These are phyloP conservation scores for Dipteronia sinensis DNA, from an alignment of 345 rosid genomes.

Conservation along the genomic window DNA sequence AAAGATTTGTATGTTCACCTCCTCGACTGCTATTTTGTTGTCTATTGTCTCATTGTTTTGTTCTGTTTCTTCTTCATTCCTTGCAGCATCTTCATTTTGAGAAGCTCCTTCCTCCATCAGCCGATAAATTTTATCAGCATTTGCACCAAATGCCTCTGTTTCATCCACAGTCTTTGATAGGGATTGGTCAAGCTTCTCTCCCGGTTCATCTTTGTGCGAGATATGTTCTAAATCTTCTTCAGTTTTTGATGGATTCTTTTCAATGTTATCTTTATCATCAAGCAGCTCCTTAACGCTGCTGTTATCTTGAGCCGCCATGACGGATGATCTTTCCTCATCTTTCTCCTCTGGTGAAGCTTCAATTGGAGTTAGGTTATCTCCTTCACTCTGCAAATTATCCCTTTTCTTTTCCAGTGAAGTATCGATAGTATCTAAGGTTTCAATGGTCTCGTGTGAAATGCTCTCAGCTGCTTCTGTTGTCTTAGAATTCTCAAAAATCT, in stretches of 20 bases:
- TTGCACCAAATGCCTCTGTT: not conserved
- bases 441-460: no score
- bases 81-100: no score
- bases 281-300: not conserved
- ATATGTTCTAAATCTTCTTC: constrained; percentile 15
- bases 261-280: not conserved
- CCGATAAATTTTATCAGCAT: not conserved
- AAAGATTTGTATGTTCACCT: constrained; percentile 32
- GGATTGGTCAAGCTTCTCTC: no score
- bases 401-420: constrained; percentile 5
- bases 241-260: not conserved
- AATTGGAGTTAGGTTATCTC: constrained; percentile 5
- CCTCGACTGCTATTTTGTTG: not conserved
- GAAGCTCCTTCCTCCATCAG: constrained; percentile 8
- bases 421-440: not conserved
- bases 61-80: constrained; percentile 12
- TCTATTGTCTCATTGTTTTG: constrained; percentile 10
- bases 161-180: constrained; percentile 9
- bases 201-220: not conserved
- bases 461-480: constrained; percentile 13
- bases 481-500: constrained; percentile 18
- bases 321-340: not conserved
- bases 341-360: constrained; percentile 14
- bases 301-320: constrained; percentile 2
- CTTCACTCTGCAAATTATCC: constrained; percentile 11